Percentiles rank a stretch among this genome's conserved stretches.
Conservation (phyloP, 2,329 filamentous ascomycete genomes). For the Phialophora expanda region DNA sequence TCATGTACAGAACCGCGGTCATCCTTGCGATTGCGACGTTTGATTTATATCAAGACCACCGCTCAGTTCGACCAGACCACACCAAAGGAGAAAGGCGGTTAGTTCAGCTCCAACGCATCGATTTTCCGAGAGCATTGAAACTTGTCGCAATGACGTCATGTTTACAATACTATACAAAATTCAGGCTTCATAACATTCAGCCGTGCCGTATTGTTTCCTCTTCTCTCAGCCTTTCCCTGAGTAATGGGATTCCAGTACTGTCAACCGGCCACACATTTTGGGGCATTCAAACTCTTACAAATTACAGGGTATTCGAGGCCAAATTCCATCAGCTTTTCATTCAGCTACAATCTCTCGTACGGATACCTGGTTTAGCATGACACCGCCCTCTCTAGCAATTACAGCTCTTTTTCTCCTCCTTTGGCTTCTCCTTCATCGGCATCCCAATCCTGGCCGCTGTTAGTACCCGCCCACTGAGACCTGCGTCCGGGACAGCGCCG, state of each 20-base stretch:
- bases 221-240: background rate
- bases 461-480: background rate
- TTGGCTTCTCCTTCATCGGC: conserved; percentile 8
- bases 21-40: background rate
- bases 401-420: conserved; percentile 2
- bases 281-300: too few relatives aligned
- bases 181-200: background rate
- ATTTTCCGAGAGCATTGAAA: background rate
- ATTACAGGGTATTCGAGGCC: background rate
- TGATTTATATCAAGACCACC: background rate
- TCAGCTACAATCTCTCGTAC: background rate
- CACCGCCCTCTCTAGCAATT: background rate
- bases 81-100: background rate
- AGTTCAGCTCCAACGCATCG: background rate
- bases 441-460: conserved; percentile 11
- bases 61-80: background rate
- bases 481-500: too few relatives aligned
- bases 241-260: too few relatives aligned
- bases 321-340: background rate
- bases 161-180: too few relatives aligned
- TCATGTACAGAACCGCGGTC: conserved; percentile 9
- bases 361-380: background rate
- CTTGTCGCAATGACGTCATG: background rate
- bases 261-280: background rate
- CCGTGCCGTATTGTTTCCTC: background rate